Percentiles rank a stretch among this genome's conserved stretches.
Conservation (phyloP, 2,329 filamentous ascomycete genomes). For the Cladosporium sp. region DNA sequence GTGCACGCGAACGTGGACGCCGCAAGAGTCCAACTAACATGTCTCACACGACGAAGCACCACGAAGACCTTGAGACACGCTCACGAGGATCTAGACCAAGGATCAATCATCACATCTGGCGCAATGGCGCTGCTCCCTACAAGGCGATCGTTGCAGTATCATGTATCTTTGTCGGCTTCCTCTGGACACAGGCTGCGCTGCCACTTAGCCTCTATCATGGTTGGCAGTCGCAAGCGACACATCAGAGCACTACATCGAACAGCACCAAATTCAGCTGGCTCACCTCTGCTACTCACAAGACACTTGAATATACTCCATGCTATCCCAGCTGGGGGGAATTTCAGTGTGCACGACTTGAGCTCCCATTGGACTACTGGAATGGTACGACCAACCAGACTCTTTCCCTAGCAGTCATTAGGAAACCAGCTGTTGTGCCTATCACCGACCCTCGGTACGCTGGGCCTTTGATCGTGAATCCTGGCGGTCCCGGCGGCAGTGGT, state of each 20-base stretch:
- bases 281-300: not conserved
- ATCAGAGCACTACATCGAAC: not conserved
- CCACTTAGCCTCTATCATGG: not conserved
- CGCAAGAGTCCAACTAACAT: too few relatives aligned
- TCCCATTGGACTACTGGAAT: conserved; percentile 46
- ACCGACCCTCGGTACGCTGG: conserved; percentile 41
- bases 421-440: conserved; percentile 40
- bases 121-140: not conserved
- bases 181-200: not conserved
- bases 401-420: conserved; percentile 43
- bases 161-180: not conserved
- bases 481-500: conserved; percentile 42
- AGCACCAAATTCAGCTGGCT: conserved; percentile 17
- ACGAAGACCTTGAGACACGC: not conserved
- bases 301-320: conserved; percentile 31
- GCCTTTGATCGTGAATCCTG: conserved; percentile 41
- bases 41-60: not conserved
- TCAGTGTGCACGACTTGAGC: conserved; percentile 46
- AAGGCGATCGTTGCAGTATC: not conserved
- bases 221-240: not conserved
- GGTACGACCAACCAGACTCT: conserved; percentile 32
- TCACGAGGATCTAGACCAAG: too few relatives aligned
- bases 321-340: conserved; percentile 33
- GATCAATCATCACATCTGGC: too few relatives aligned
- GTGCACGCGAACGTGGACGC: too few relatives aligned